Conservation (phyloP, 1,139 yeast genomes). For the Blastobotrys illinoisensis region DNA sequence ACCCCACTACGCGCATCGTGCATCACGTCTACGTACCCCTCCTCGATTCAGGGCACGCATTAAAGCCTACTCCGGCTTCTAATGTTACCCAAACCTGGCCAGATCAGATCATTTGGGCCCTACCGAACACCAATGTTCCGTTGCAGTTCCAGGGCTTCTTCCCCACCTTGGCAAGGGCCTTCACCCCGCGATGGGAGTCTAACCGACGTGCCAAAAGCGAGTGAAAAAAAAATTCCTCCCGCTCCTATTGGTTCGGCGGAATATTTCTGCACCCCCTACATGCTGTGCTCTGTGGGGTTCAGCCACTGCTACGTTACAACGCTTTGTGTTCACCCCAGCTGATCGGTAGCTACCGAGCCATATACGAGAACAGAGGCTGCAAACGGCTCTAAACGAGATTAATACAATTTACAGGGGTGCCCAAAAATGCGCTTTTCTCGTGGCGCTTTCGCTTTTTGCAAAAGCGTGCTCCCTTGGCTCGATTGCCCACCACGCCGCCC, state of each 20-base stretch:
- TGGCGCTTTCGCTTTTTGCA: no score
- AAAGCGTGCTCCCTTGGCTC: no score
- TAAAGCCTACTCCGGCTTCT: background rate
- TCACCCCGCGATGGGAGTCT: background rate
- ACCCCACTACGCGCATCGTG: background rate
- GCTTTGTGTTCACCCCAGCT: background rate
- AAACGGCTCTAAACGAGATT: background rate
- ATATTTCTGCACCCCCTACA: background rate
- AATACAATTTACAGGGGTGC: no score
- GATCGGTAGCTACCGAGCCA: background rate
- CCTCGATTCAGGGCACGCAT: background rate
- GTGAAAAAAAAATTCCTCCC: no score
- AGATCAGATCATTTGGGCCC: background rate
- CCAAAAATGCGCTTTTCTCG: no score
- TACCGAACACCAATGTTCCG: no score
- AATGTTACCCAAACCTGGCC: background rate
- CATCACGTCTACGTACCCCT: background rate
- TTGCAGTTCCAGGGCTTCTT: background rate
- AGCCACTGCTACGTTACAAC: background rate
- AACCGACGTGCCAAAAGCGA: background rate
- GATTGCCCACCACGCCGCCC: no score
- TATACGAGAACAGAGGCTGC: background rate
- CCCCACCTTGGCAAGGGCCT: background rate
- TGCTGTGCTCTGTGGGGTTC: background rate
- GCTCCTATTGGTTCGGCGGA: background rate